Base-by-base conservation (phyloP, 1,139 yeast genomes). In the Ogataea hybrid region DNA sequence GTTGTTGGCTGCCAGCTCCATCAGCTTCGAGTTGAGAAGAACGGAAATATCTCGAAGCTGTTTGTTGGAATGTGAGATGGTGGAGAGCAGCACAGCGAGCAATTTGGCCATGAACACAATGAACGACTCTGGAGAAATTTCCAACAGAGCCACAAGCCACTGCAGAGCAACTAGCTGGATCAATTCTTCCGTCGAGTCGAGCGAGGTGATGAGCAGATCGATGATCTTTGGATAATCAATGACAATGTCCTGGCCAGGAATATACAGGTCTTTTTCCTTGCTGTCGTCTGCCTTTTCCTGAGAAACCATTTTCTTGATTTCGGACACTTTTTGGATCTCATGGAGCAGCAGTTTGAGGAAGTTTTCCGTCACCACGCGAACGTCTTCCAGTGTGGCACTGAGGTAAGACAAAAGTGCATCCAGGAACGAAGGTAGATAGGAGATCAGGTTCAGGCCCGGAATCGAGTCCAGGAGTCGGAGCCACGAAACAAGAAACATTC, bases 241-340 rank as follows among this genome's bases (percentile, higher is more conserved):
- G 48, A 77, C 79, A 16, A 89, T 82, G 58, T 92, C 95, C 59
- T 89, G 96, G 0, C 97, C 97, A 3, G 87, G 87, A 14, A 83
- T 70, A 54, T 84, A 84, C 8, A 80, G 65, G 5, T 79, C 86
- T 17, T 79, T 83, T 42, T 69, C 65, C 7, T 35, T 36, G 18
- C 44, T 49, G n/a, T 41, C 49, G n/a, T 42, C 41, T 22, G 37
- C 37, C 33, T 46, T 39, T 36, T 44, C 63, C 55, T 62, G 64
- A 41, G 65, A 70, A 4, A 71, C 70, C 37, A 71, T 72, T 31
- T 68, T 68, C 55, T 86, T 84, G 27, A 89, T 79, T 48, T 80
- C 83, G 18, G 85, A 73, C 27, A 90, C 79, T 29, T 29, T 87
- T 71, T 79, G 79, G 35, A 90, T 85, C 57, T 92, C 98, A 50